Base-by-base conservation (phyloP, 352 stramenopile genomes). In the Globisporangium irregulare region DNA sequence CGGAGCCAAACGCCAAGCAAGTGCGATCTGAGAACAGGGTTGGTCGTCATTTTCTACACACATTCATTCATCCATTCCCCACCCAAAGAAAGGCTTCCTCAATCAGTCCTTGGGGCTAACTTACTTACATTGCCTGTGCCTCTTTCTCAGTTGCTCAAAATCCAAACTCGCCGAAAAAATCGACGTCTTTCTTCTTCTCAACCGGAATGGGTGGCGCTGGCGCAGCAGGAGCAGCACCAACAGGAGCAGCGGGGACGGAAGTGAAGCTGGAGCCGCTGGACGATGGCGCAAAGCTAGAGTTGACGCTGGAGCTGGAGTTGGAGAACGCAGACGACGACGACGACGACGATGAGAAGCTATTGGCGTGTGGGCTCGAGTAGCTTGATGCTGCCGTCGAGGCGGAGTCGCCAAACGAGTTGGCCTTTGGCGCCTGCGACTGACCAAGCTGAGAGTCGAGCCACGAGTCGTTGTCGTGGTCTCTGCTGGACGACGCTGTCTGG, bases 151-250 rank as follows among this genome's bases (percentile, higher is more conserved):
- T 46, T 9, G 29, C 48, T 79, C 82, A 94, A 62, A 91, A 90
- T 9, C 86, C 86, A 64, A 92, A 94, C 73, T 94, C 86, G 12
- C 82, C 82, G 59, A 94, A 94, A 68, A 94, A 94, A 67, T 94
- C 86, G 24, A 94, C 86, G 59, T 94, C 81, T 68, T 93, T 93
- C 81, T 92, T 91, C 25, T 78, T 76, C 24, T 76, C 76, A 25
- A 79, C 71, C 6, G 76, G 69, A 10, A 75, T 46, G 6, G 70
- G 60, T 8, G 73, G 60, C 12, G 73, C 48, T 27, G 73, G 63
- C n/a, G 64, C 62, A 50, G 78, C 64, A 20, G 73, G 50, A 34
- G 69, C 25, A 41, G 79, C 1, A 46, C 43, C 27, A 36, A 10
- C 32, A 36, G 32, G 32, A 36, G 32, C 32, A 36, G 57, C n/a